A percentile compares a stretch with the other conserved stretches of the same genome.
phyloP scores from a whole-genome alignment of 345 rosid genomes.

The Gossypioides kirkii region DNA sequence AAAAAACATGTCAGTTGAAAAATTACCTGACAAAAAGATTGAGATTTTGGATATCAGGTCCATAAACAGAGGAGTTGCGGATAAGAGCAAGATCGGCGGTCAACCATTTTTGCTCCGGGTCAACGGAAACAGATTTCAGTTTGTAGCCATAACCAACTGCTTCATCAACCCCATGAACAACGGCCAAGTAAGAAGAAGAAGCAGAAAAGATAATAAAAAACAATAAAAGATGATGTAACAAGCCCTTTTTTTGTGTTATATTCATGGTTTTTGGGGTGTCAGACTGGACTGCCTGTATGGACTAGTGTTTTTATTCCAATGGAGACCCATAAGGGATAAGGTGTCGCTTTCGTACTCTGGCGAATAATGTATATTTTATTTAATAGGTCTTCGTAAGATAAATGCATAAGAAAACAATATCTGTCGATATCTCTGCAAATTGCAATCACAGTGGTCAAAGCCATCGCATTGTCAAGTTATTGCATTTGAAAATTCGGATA shows the following conservation, averaged over 20 bases:
- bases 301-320: not conserved
- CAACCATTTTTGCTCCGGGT: conserved; percentile 23
- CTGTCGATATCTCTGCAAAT: too few relatives aligned
- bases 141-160: conserved; percentile 49
- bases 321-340: not conserved
- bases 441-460: too few relatives aligned
- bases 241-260: not conserved
- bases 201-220: not conserved
- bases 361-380: too few relatives aligned
- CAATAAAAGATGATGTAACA: not conserved
- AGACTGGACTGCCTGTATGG: too few relatives aligned
- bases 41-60: conserved; percentile 47
- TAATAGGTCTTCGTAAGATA: too few relatives aligned
- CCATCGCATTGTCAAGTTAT: too few relatives aligned
- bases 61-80: conserved; percentile 37
- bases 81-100: conserved; percentile 46
- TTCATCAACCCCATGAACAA: not conserved
- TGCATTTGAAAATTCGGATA: too few relatives aligned
- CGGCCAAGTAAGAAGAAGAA: not conserved
- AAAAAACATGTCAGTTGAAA: not conserved
- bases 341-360: not conserved
- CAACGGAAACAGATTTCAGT: conserved; percentile 32
- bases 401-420: too few relatives aligned
- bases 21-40: conserved; percentile 38
- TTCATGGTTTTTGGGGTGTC: not conserved